phyloP scores from a whole-genome alignment of 2,329 filamentous ascomycete genomes.

The Salinomyces thailandicus region DNA sequence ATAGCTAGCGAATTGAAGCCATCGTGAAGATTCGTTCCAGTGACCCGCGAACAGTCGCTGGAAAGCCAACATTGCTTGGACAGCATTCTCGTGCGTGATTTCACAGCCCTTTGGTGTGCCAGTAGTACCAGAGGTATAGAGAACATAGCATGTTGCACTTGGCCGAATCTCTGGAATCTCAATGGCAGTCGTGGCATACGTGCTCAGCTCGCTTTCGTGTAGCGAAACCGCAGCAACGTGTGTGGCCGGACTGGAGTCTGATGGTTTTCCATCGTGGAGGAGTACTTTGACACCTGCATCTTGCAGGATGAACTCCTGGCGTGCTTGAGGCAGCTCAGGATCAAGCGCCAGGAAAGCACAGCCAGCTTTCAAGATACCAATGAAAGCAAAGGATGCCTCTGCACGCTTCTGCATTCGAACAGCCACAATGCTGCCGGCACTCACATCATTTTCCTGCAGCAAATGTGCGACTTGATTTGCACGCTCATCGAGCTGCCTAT shows the following conservation, averaged over 20 bases:
- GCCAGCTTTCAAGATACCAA: slow-evolving; percentile 73
- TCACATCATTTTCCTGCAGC: slow-evolving; percentile 41
- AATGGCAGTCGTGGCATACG: neutral
- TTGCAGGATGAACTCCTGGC: slow-evolving; percentile 66
- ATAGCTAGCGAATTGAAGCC: slow-evolving; percentile 87
- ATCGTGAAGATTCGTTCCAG: slow-evolving; percentile 64
- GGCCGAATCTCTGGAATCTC: slow-evolving; percentile 16
- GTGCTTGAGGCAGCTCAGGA: slow-evolving; percentile 56
- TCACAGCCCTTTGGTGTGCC: slow-evolving; percentile 81
- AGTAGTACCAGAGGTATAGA: slow-evolving; percentile 77
- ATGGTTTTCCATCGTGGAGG: slow-evolving; percentile 38
- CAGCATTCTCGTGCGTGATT: slow-evolving; percentile 77
- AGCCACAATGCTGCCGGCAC: slow-evolving; percentile 54
- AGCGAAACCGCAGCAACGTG: neutral
- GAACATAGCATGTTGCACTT: slow-evolving; percentile 62
- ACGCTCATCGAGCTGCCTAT: slow-evolving; percentile 56
- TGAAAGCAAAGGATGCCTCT: slow-evolving; percentile 70
- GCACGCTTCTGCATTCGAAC: slow-evolving; percentile 79
- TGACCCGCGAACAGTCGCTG: slow-evolving; percentile 64
- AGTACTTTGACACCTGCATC: slow-evolving; percentile 55
- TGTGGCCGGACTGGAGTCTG: neutral
- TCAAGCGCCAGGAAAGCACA: slow-evolving; percentile 75
- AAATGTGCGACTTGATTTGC: slow-evolving; percentile 64
- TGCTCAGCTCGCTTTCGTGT: neutral
- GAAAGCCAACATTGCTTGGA: slow-evolving; percentile 84